Evolutionary conservation across 192 early-diverging fungal species (phyloP).

Genomic region (Entomortierella beljakovae): DNA sequence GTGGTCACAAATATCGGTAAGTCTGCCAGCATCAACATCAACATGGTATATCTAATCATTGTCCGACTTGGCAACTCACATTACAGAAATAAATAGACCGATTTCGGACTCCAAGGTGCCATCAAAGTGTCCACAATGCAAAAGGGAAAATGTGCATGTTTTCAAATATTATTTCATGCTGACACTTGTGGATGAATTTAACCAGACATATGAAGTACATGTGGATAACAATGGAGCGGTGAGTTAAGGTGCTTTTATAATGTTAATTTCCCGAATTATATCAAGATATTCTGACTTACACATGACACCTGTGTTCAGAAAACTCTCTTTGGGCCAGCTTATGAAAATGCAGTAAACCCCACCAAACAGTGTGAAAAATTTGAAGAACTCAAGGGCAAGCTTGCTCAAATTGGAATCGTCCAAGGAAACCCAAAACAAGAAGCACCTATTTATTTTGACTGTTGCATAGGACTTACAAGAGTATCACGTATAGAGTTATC

Average conservation of each 20-base stretch:
- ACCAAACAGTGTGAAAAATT: not conserved
- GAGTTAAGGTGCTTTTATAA: slow-evolving; percentile 1
- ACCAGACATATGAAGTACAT: slow-evolving; percentile 6
- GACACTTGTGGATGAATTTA: slow-evolving; percentile 17
- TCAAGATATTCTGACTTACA: not conserved
- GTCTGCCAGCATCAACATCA: not conserved
- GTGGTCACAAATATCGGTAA: slow-evolving; percentile 19
- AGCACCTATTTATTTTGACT: slow-evolving; percentile 3
- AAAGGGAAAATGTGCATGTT: not conserved
- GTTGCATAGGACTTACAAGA: not conserved
- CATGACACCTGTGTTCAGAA: no score
- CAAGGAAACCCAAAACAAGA: not conserved
- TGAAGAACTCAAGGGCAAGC: not conserved
- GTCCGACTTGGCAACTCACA: not conserved
- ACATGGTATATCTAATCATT: not conserved
- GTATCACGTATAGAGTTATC: not conserved
- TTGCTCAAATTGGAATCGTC: slow-evolving; percentile 15
- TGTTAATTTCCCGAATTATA: not conserved
- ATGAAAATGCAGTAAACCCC: slow-evolving; percentile 3
- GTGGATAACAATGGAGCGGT: slow-evolving; percentile 30
- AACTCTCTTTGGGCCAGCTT: slow-evolving; percentile 2
- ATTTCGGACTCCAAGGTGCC: not conserved
- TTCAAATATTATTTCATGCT: slow-evolving; percentile 25
- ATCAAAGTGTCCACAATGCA: slow-evolving; percentile 1
- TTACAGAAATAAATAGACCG: not conserved